These are phyloP conservation scores for Cytospora leucostoma DNA, from an alignment of 2,329 filamentous ascomycete genomes.

Conservation along the genomic window DNA sequence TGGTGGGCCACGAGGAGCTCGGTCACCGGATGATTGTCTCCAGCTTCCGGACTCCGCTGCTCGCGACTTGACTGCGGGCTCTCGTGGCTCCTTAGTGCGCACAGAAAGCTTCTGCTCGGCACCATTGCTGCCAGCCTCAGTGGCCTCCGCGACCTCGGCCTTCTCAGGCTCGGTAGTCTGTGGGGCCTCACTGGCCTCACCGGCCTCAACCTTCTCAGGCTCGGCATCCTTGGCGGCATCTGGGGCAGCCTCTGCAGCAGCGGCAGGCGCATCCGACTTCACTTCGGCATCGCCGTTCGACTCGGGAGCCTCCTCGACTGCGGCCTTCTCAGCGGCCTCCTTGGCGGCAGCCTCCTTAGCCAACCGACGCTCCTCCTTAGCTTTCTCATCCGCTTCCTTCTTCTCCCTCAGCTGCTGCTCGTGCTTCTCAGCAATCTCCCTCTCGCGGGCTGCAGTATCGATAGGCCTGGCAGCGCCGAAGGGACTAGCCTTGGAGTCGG, in stretches of 20 bases:
- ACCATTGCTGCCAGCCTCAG: conserved; percentile 38
- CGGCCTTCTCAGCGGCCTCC: conserved; percentile 52
- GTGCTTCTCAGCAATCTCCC: conserved; percentile 86
- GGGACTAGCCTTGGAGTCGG: conserved; percentile 82
- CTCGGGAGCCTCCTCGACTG: conserved; percentile 33
- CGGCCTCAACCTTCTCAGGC: conserved; percentile 35
- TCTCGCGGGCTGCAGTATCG: conserved; percentile 86
- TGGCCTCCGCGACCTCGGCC: conserved; percentile 31
- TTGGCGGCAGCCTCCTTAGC: conserved; percentile 68
- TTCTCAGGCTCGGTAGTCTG: conserved; percentile 31
- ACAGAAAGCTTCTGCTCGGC: conserved; percentile 52
- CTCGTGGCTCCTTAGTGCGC: conserved; percentile 44
- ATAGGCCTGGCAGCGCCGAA: conserved; percentile 94
- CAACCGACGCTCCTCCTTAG: conserved; percentile 69
- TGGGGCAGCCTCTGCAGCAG: conserved; percentile 36
- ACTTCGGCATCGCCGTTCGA: conserved; percentile 27
- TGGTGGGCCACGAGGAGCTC: conserved; percentile 49
- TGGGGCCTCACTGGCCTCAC: conserved; percentile 32
- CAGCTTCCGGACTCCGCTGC: conserved; percentile 62
- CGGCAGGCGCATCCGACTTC: conserved; percentile 32
- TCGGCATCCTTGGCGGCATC: conserved; percentile 28
- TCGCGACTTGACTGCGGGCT: conserved; percentile 51
- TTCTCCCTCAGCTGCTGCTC: conserved; percentile 74
- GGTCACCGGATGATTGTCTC: conserved; percentile 55
- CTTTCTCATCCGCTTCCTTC: conserved; percentile 84